Base-by-base conservation (phyloP, 306 rosid species). In the Macrotyloma uniflorum region DNA sequence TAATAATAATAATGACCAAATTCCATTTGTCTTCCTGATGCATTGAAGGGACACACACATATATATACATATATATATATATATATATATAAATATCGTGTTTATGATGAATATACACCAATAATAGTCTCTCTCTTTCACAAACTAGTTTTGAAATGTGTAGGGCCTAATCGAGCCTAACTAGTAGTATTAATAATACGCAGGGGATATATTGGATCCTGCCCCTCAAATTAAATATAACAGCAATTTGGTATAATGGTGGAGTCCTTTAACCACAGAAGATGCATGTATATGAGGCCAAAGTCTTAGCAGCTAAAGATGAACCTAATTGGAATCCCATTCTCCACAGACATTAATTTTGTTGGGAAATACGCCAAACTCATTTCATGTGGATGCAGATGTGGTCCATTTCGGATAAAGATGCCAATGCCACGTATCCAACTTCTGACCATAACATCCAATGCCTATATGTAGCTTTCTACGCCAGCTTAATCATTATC, bases 301-400 rank as follows among this genome's bases (percentile, higher is more conserved):
- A 76, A 72, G 18, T 72, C 20, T 76, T 76, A 79, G 80, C 79
- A 51, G 77, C 59, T 23, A 67, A 79, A 87, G 69, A 20, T 55
- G 26, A 65, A 54, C 64, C 65, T 77, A 81, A 85, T 64, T 78
- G 85, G 93, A 89, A 87, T 89, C 90, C 80, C 86, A 86, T 87
- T 87, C 90, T 87, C 94, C 90, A 79, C 85, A 80, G 71, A 70
- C 88, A 43, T 42, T 73, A 49, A 38, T 51, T 80, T 80, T 72
- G 78, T 84, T 79, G 79, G 77, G 76, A 78, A 62, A 66, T 47
- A 70, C 76, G 80, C 30, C 51, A 63, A 70, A 18, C 53, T 30
- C 47, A 16, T 61, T 50, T 38, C 46, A 68, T 47, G 22, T 61
- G 54, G 65, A 63, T 62, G 67, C 47, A 42, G 24, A 33, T 45